These are phyloP conservation scores for Nakaseomyces kungkrabaensis DNA, from an alignment of 1,139 yeast species.

Conservation along the genomic window DNA sequence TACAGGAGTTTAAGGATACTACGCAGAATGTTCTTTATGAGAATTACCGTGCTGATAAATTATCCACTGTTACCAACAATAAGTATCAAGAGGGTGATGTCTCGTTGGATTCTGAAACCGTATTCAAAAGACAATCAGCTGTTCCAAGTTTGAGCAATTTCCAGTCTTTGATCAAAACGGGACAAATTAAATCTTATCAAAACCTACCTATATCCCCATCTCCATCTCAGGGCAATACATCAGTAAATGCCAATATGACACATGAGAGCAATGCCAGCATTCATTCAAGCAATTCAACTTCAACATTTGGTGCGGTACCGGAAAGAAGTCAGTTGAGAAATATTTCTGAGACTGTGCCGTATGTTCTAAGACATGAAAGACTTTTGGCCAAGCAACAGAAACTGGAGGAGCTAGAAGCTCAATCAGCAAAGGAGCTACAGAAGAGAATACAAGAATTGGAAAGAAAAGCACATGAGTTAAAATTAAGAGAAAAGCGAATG, in stretches of 20 bases:
- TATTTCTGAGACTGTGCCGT: constrained; percentile 74
- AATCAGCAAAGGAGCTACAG: constrained; percentile 64
- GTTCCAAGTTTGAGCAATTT: constrained; percentile 31
- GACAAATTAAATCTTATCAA: constrained; percentile 27
- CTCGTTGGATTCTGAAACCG: constrained; percentile 7
- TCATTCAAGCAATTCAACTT: constrained; percentile 44
- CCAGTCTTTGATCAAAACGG: constrained; percentile 28
- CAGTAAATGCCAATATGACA: constrained; percentile 23
- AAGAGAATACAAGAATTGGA: constrained; percentile 67
- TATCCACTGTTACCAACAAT: constrained; percentile 33
- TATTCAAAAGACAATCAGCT: constrained; percentile 22
- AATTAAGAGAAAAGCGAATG: constrained; percentile 50
- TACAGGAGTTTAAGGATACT: constrained; percentile 72
- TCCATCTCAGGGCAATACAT: not conserved
- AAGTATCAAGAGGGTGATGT: constrained; percentile 4
- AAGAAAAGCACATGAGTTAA: constrained; percentile 63
- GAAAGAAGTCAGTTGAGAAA: constrained; percentile 64
- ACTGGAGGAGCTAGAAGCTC: constrained; percentile 67
- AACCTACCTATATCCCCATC: constrained; percentile 14
- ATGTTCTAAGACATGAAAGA: constrained; percentile 66
- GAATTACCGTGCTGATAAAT: constrained; percentile 65
- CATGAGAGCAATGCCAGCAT: constrained; percentile 37
- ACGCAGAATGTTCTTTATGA: constrained; percentile 74
- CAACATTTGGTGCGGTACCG: constrained; percentile 30
- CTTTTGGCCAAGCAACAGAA: constrained; percentile 66